Evolutionary conservation across 257 asterid species (phyloP).

Genomic region (Nicotiana knightiana): DNA sequence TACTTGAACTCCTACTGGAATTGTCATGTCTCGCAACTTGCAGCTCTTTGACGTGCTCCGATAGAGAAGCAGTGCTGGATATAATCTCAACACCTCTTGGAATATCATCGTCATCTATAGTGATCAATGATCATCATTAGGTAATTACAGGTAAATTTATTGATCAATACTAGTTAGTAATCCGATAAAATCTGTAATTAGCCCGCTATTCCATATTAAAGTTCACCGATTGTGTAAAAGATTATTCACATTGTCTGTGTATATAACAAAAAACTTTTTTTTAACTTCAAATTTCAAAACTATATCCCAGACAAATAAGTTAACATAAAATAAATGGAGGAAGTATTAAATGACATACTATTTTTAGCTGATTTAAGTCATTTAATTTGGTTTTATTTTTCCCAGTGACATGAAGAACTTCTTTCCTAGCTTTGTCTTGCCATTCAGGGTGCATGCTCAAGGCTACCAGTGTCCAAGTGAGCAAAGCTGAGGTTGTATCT

Average conservation of each 20-base stretch:
- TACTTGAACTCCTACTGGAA: constrained; percentile 5
- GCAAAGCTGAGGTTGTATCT: constrained; percentile 25
- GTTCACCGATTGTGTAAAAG: too few species aligned
- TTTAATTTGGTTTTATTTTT: constrained; percentile 16
- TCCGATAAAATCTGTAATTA: too few species aligned
- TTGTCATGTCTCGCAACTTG: background rate
- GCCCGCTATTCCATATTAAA: too few species aligned
- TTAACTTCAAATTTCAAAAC: too few species aligned
- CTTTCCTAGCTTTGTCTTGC: constrained; percentile 26
- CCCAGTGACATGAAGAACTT: constrained; percentile 16
- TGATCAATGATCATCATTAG: too few species aligned
- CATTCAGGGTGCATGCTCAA: constrained; percentile 24
- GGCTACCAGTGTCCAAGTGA: constrained; percentile 22
- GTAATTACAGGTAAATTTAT: too few species aligned
- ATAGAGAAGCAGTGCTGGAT: background rate
- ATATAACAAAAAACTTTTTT: too few species aligned
- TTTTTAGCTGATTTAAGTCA: constrained; percentile 15
- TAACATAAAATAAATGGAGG: too few species aligned
- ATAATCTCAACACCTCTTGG: constrained; percentile 14
- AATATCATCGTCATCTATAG: constrained; percentile 1
- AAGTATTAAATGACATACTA: constrained; percentile 12
- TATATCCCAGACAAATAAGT: too few species aligned
- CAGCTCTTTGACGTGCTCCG: background rate
- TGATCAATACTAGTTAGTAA: too few species aligned
- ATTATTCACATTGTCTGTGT: too few species aligned